phyloP scores from a whole-genome alignment of 371 early-diverging fungal genomes.

The Lichtheimia ornata region DNA sequence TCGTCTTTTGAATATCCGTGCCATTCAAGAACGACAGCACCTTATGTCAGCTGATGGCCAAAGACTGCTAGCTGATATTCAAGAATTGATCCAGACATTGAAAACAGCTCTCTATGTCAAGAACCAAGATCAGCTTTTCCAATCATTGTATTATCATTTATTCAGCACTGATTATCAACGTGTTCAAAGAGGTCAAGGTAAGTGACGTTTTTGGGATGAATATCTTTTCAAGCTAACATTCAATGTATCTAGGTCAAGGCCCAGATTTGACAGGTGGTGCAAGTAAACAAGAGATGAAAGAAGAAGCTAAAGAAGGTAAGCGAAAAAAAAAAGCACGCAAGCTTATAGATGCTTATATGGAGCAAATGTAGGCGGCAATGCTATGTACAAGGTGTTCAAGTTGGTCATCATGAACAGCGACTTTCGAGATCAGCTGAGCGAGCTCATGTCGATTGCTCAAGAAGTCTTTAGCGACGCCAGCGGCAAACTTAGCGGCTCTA shows the following conservation, averaged over 20 bases:
- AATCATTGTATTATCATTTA: constrained; percentile 59
- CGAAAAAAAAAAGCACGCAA: background rate
- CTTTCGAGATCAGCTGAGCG: constrained; percentile 52
- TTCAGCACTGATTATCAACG: constrained; percentile 9
- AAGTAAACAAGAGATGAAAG: constrained; percentile 10
- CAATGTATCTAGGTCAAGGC: background rate
- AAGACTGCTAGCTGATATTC: constrained; percentile 47
- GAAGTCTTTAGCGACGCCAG: constrained; percentile 49
- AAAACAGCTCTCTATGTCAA: constrained; percentile 48
- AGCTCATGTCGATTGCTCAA: constrained; percentile 50
- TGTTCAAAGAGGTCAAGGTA: background rate
- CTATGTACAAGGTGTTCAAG: constrained; percentile 41
- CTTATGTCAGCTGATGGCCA: constrained; percentile 53
- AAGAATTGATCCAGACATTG: constrained; percentile 41
- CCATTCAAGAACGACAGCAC: constrained; percentile 45
- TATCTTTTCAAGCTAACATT: too few relatives aligned
- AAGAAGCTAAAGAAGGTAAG: constrained; percentile 34
- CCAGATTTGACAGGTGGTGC: constrained; percentile 1
- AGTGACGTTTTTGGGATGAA: too few relatives aligned
- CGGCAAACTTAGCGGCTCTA: constrained; percentile 29
- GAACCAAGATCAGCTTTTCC: constrained; percentile 63
- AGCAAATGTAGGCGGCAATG: constrained; percentile 28
- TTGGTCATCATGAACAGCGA: constrained; percentile 54
- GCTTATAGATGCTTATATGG: background rate
- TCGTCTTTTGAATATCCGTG: constrained; percentile 34